Evolutionary conservation across 306 rosid species (phyloP).

Genomic region (Vigna trinervia): DNA sequence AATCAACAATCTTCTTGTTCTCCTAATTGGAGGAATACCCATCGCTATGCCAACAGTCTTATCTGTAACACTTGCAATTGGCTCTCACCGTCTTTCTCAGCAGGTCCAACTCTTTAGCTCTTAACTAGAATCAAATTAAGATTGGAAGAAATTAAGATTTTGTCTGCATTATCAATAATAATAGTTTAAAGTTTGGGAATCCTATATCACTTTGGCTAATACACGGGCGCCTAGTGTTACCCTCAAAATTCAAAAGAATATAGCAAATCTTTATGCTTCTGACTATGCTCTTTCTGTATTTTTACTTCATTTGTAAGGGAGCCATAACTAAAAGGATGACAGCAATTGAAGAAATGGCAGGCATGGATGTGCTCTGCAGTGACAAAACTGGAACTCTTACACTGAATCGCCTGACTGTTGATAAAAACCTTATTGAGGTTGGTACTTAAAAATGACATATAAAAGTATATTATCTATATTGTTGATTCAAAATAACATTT

Average conservation of each 20-base stretch:
- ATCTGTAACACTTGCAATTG: constrained; percentile 91
- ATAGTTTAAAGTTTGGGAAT: constrained; percentile 16
- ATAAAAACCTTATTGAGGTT: constrained; percentile 80
- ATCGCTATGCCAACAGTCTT: constrained; percentile 98
- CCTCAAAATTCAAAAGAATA: neutral
- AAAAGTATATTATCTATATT: constrained; percentile 8
- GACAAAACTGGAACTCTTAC: constrained; percentile 95
- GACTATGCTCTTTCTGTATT: constrained; percentile 26
- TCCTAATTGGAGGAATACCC: constrained; percentile 92
- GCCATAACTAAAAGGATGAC: constrained; percentile 95
- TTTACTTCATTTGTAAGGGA: constrained; percentile 58
- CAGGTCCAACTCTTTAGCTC: constrained; percentile 58
- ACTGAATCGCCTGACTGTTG: constrained; percentile 82
- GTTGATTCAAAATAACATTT: constrained; percentile 11
- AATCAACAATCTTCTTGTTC: constrained; percentile 93
- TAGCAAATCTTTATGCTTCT: constrained; percentile 30
- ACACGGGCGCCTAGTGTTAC: neutral
- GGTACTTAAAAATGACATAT: constrained; percentile 42
- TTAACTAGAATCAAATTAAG: neutral
- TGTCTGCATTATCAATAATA: constrained; percentile 13
- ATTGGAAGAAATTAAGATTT: constrained; percentile 27
- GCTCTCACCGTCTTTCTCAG: constrained; percentile 88
- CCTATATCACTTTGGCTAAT: constrained; percentile 1
- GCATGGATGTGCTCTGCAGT: constrained; percentile 94
- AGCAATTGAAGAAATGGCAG: constrained; percentile 96